Conservation (phyloP, 2,329 filamentous ascomycete species). For the Rhynchosporium graminicola region DNA sequence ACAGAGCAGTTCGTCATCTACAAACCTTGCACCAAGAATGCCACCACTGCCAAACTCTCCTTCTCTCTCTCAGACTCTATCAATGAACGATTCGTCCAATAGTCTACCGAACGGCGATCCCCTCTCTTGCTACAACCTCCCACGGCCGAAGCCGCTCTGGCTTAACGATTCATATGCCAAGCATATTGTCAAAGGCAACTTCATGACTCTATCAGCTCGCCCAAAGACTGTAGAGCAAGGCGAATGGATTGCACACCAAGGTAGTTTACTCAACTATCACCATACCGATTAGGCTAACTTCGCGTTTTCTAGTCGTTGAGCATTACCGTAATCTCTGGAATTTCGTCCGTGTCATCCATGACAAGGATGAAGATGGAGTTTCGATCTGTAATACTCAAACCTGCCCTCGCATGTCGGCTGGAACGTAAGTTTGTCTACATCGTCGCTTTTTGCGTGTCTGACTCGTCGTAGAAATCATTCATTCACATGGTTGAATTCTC, state of each 20-base stretch:
- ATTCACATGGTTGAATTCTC: constrained; percentile 93
- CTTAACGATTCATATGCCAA: constrained; percentile 74
- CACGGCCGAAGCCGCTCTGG: constrained; percentile 70
- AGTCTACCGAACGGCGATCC: constrained; percentile 45
- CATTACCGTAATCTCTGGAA: constrained; percentile 88
- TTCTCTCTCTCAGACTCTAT: constrained; percentile 66
- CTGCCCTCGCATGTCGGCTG: constrained; percentile 93
- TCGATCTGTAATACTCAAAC: constrained; percentile 81
- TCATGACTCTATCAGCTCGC: constrained; percentile 90
- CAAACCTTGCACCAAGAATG: constrained; percentile 57
- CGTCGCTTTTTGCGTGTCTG: constrained; percentile 12
- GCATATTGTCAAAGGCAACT: constrained; percentile 95
- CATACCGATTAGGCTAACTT: constrained; percentile 9
- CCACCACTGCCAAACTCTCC: constrained; percentile 64
- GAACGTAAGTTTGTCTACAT: constrained; percentile 64
- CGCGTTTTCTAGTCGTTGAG: constrained; percentile 69
- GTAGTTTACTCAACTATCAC: constrained; percentile 51
- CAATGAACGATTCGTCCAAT: constrained; percentile 59
- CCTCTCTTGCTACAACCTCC: constrained; percentile 62
- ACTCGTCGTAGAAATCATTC: constrained; percentile 70
- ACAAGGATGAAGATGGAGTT: constrained; percentile 75
- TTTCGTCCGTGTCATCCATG: constrained; percentile 85
- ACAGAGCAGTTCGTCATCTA: constrained; percentile 53
- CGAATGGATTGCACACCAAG: constrained; percentile 95
- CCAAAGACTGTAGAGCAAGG: constrained; percentile 92